Base-by-base conservation (phyloP, 2,329 filamentous ascomycete species). In the Alternaria dauci region DNA sequence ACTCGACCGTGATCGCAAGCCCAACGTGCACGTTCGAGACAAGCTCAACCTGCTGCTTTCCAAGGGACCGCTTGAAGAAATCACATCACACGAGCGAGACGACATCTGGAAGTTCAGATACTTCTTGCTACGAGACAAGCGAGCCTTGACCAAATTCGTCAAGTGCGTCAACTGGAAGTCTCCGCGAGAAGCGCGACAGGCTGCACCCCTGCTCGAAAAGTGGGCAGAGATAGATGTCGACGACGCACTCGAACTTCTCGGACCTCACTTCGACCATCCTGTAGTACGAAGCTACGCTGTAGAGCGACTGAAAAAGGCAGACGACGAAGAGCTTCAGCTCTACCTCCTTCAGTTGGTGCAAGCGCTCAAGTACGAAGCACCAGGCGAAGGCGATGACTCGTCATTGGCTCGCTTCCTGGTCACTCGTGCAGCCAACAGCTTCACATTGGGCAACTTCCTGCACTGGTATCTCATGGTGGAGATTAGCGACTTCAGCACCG, bases 401-500 rank as follows among this genome's bases (percentile, higher is more conserved):
- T 97, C 94, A 0, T 83, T 99, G 6, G 94, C 94, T 2, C 88
- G 87, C 25, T 99, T 99, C 74, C 84, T 99, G 3, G 95, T 99
- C 57, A 88, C 91, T 1, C 88, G 95, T 36, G 96, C 95, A 4
- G 91, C 92, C 14, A 88, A 90, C 63, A 98, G 96, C 73, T 92
- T 97, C 72, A 90, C 91, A 61, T 85, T 99, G 1, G 95, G 94
- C 30, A 99, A 96, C 76, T 97, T 96, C 79, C 88, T 99, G 55
- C 92, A 97, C 77, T 99, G 95, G 95, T 99, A 98, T 78, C 85
- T 99, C 2, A 97, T 97, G 89, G 95, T 99, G 1, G 96, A 99
- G 80, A 96, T 94, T 69, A 93, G 96, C 69, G 94, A 97, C 76
- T 79, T 81, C 39, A 93, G 91, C 66, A 88, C 88, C 4, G 90